Evolutionary conservation across 495 filamentous ascomycete species (phyloP), one percentile per base, ranked within the genome.

Genomic region (Extremus antarcticus): DNA sequence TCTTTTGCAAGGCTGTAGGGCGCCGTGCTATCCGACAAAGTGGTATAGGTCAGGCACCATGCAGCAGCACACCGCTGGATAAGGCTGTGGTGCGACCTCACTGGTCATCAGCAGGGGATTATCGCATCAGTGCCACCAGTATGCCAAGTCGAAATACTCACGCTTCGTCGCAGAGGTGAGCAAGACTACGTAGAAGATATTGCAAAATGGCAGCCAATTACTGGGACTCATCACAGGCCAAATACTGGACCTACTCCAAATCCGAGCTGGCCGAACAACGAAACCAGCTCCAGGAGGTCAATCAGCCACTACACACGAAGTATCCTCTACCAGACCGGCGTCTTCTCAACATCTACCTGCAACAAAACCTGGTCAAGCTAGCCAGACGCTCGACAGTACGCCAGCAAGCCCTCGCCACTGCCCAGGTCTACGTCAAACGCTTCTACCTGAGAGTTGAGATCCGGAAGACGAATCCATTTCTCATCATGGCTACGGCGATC

Each of bases 391-490:
- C 85, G 58, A 70, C 74, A 40, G 78, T 90, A 47, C 80, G 89
- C 57, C 94, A 97, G 67, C 91, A 96, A 72, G 86, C 86, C 49
- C 79, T 97, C 59, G 94, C 94, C 22, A 98, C 92, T 0, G 91
- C 94, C 29, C 92, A 95, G 66, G 74, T 95, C 62, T 98, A 96
- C 71, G 73, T 95, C 56, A 90, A 91, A 62, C 80, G 92, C 56
- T 97, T 94, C 73, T 97, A 95, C 71, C 84, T 78, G 60, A 88
- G 86, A 66, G 86, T 94, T 63, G 88, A 92, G 59, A 87, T 97
- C 61, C 82, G 92, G 52, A 82, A 84, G 43, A 97, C 91, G 21
- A 98, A 96, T 61, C 91, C 92, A 16, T 95, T 94, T 69, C 81
- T 97, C 16, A 78, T 97, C 46, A 74, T 95, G 57, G 82, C 87